Conservation (phyloP, 331 rosid species). For the Telfairia occidentalis region DNA sequence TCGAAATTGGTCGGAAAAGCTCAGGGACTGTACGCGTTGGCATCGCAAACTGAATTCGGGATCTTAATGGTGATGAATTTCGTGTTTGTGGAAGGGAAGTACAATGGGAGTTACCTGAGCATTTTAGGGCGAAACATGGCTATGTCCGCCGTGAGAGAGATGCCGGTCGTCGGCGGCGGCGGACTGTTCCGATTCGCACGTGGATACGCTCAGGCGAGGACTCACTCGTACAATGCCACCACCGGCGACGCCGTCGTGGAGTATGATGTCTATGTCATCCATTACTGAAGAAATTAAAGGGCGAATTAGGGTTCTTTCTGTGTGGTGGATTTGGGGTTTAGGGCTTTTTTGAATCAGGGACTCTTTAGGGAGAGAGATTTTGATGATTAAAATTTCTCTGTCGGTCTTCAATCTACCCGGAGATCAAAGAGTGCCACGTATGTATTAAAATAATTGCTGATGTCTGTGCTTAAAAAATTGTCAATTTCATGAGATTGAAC, state of each 20-base stretch:
- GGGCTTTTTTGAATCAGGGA: no score
- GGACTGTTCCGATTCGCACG: constrained; percentile 51
- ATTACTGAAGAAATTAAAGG: constrained; percentile 18
- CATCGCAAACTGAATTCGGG: constrained; percentile 31
- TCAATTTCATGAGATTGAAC: no score
- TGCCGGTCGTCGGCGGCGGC: constrained; percentile 52
- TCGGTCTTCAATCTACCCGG: no score
- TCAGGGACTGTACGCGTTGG: constrained; percentile 44
- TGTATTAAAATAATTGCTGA: no score
- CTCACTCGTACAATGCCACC: neutral
- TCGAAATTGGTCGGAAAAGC: constrained; percentile 47
- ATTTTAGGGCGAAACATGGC: constrained; percentile 39
- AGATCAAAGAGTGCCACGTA: no score
- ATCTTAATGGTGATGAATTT: constrained; percentile 38
- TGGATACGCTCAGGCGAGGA: constrained; percentile 40
- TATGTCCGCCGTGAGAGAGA: constrained; percentile 34
- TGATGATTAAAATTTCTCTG: no score
- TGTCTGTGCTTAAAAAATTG: no score
- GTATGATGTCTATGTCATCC: constrained; percentile 25
- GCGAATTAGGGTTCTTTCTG: no score
- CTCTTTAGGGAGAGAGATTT: no score
- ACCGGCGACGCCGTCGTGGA: constrained; percentile 27
- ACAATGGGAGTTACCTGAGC: constrained; percentile 49
- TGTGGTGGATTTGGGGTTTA: no score
- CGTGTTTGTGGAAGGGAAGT: constrained; percentile 41